phyloP scores from a whole-genome alignment of 2,329 filamentous ascomycete genomes.

The Bipolaris bicolor region DNA sequence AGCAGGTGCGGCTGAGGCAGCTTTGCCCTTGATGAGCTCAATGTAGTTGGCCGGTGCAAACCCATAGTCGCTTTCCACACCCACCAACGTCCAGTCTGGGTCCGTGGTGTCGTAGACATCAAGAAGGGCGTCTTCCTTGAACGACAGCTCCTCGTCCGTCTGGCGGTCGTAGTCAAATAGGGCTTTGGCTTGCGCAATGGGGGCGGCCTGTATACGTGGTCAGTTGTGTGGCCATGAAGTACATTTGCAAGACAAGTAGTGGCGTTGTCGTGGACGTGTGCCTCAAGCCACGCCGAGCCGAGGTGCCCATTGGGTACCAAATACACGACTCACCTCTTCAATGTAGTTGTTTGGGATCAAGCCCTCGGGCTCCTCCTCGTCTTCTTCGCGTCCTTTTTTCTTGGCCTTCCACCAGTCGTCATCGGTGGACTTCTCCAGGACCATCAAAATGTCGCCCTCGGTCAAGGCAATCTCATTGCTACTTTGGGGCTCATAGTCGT shows the following conservation, averaged over 20 bases:
- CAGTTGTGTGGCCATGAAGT: slow-evolving; percentile 4
- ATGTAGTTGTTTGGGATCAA: slow-evolving; percentile 95
- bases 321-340: slow-evolving; percentile 70
- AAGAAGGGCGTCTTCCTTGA: slow-evolving; percentile 83
- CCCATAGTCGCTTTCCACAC: slow-evolving; percentile 82
- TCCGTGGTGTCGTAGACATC: slow-evolving; percentile 89
- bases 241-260: background rate
- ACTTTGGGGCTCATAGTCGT: slow-evolving; percentile 88
- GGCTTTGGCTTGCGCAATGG: slow-evolving; percentile 77
- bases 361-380: slow-evolving; percentile 89
- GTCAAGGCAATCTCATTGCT: slow-evolving; percentile 83
- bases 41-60: slow-evolving; percentile 98
- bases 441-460: slow-evolving; percentile 87
- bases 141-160: slow-evolving; percentile 96
- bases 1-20: slow-evolving; percentile 34
- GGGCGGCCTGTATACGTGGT: slow-evolving; percentile 57
- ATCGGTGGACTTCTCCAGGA: slow-evolving; percentile 76
- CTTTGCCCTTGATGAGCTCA: slow-evolving; percentile 65
- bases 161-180: slow-evolving; percentile 98
- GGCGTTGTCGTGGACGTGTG: background rate
- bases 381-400: slow-evolving; percentile 77
- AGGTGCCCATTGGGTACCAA: slow-evolving; percentile 1
- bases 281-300: background rate
- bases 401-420: slow-evolving; percentile 97
- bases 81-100: slow-evolving; percentile 95